phyloP scores from a whole-genome alignment of 1,284 basidiomycete genomes.

The Rhodotorula sp. region DNA sequence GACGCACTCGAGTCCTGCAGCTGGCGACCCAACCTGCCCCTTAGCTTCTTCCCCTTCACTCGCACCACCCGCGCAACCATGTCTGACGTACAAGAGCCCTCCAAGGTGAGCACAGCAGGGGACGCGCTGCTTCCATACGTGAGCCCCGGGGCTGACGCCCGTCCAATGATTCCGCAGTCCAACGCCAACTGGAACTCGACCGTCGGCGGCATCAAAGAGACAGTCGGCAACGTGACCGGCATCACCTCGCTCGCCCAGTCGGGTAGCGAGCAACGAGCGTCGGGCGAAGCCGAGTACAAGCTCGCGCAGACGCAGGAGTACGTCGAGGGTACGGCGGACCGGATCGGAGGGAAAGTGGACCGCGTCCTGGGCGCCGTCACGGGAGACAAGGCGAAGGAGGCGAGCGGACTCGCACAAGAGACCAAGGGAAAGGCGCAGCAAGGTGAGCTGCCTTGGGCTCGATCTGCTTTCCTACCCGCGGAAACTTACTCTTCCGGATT shows the following conservation, averaged over 20 bases:
- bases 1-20: neutral
- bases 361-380: constrained; percentile 32
- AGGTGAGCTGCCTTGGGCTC: constrained; percentile 6
- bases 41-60: neutral
- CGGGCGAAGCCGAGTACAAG: constrained; percentile 34
- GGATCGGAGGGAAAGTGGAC: constrained; percentile 34
- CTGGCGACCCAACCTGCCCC: too few relatives aligned
- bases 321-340: constrained; percentile 26
- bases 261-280: constrained; percentile 25
- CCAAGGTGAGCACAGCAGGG: constrained; percentile 14
- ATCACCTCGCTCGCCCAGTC: constrained; percentile 16
- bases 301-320: constrained; percentile 29
- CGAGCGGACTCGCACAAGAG: constrained; percentile 20
- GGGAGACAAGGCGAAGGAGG: constrained; percentile 30
- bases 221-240: constrained; percentile 27
- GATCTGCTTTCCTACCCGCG: too few relatives aligned
- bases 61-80: neutral
- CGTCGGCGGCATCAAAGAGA: constrained; percentile 25
- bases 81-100: constrained; percentile 12
- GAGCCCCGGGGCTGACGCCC: neutral
- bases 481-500: neutral
- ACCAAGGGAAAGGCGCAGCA: constrained; percentile 35
- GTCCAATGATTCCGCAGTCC: constrained; percentile 3
- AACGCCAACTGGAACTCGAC: constrained; percentile 30
- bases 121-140: neutral